Evolutionary conservation across 2,329 filamentous ascomycete genomes (phyloP).

Genomic region (Verticillium nubilum): DNA sequence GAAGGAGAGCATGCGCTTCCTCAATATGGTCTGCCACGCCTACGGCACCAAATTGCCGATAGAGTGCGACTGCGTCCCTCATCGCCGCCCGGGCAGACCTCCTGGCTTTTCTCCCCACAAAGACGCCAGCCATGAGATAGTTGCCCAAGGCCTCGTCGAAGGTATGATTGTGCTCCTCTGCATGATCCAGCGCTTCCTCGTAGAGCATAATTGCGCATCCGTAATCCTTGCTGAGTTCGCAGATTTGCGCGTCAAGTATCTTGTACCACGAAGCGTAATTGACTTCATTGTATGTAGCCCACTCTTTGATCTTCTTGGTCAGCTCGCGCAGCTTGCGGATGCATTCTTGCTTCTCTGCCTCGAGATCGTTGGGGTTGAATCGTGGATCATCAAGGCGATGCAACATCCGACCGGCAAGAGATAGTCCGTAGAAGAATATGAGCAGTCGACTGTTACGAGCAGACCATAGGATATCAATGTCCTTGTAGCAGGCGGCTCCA

Average conservation of each 20-base stretch:
- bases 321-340: conserved; percentile 49
- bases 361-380: conserved; percentile 34
- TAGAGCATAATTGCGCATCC: conserved; percentile 58
- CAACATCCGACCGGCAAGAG: conserved; percentile 47
- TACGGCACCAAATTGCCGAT: conserved; percentile 61
- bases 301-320: conserved; percentile 57
- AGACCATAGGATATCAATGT: conserved; percentile 50
- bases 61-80: conserved; percentile 62
- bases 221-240: conserved; percentile 54
- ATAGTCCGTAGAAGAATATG: conserved; percentile 55
- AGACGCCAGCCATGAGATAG: conserved; percentile 68
- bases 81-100: conserved; percentile 66
- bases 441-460: conserved; percentile 51
- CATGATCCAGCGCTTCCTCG: conserved; percentile 68
- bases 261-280: conserved; percentile 69
- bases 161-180: conserved; percentile 58
- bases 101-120: conserved; percentile 58
- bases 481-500: conserved; percentile 43
- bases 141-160: conserved; percentile 71
- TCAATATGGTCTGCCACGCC: conserved; percentile 66
- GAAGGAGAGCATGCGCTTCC: conserved; percentile 60
- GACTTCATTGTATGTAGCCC: conserved; percentile 57
- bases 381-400: conserved; percentile 43
- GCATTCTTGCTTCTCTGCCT: conserved; percentile 38
- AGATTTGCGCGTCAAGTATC: conserved; percentile 62